phyloP scores from a whole-genome alignment of 1,139 yeast species.

The Keqinozyma sinolaborantium region DNA sequence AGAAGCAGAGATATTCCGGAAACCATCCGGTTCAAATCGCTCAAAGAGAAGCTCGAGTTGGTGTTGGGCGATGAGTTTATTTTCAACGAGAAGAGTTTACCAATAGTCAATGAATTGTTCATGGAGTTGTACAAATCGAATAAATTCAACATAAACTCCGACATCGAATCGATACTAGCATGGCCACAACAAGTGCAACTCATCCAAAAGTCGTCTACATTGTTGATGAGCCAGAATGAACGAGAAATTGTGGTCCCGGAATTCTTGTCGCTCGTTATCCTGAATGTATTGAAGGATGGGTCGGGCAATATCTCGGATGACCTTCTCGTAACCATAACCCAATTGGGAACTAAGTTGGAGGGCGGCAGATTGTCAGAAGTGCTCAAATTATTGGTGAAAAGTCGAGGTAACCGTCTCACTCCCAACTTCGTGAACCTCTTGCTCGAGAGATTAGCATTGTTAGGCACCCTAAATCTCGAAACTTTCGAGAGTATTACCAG shows the following conservation, averaged over 20 bases:
- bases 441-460: slow-evolving; percentile 15
- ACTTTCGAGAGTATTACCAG: slow-evolving; percentile 20
- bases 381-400: slow-evolving; percentile 9
- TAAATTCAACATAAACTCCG: slow-evolving; percentile 1
- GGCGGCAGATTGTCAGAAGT: slow-evolving; percentile 7
- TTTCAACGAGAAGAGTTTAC: slow-evolving; percentile 3
- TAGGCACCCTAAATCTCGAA: slow-evolving; percentile 14
- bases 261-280: slow-evolving; percentile 23
- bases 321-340: slow-evolving; percentile 6
- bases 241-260: slow-evolving; percentile 17
- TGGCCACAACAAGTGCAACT: slow-evolving; percentile 2
- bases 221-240: slow-evolving; percentile 5
- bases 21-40: slow-evolving; percentile 15
- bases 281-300: slow-evolving; percentile 4
- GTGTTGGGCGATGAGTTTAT: slow-evolving; percentile 8
- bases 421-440: slow-evolving; percentile 20
- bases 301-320: slow-evolving; percentile 4
- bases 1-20: slow-evolving; percentile 25
- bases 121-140: slow-evolving; percentile 10
- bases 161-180: not conserved
- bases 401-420: slow-evolving; percentile 11
- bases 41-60: slow-evolving; percentile 18
- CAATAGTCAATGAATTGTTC: slow-evolving; percentile 8
- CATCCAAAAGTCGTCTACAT: slow-evolving; percentile 6
- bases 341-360: slow-evolving; percentile 17